phyloP scores from a whole-genome alignment of 2,329 filamentous ascomycete genomes.

The Neoscytalidium dimidiatum region DNA sequence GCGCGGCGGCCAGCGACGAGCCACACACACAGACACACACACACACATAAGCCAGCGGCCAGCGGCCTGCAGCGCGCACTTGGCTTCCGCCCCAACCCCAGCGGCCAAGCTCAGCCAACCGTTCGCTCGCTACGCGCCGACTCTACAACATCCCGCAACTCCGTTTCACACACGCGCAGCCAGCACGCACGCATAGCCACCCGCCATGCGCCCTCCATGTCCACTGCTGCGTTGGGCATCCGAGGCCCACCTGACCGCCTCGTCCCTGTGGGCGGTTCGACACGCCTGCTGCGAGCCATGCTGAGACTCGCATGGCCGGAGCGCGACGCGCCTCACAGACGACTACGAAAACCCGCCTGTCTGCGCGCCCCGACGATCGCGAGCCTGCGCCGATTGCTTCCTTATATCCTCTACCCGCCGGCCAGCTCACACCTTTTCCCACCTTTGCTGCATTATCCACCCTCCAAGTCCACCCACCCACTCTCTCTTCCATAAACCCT shows the following conservation, averaged over 20 bases:
- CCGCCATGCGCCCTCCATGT: background rate
- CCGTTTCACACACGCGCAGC: conserved; percentile 15
- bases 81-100: too few relatives aligned
- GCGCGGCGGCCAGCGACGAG: conserved; percentile 6
- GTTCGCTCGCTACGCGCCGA: background rate
- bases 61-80: too few relatives aligned
- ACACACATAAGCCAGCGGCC: too few relatives aligned
- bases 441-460: conserved; percentile 10
- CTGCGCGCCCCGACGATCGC: too few relatives aligned
- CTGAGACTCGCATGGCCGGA: conserved; percentile 9
- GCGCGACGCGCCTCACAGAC: background rate
- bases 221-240: conserved; percentile 6
- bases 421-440: conserved; percentile 8
- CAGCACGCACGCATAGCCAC: conserved; percentile 18
- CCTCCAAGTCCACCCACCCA: background rate
- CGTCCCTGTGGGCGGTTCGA: conserved; percentile 7
- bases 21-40: too few relatives aligned
- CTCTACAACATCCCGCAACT: conserved; percentile 4
- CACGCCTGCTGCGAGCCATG: conserved; percentile 2
- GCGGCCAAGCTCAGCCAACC: conserved; percentile 8
- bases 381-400: background rate
- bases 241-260: conserved; percentile 5
- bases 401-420: conserved; percentile 13
- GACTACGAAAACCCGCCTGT: background rate
- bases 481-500: too few relatives aligned